These are phyloP conservation scores for Botrytis tulipae DNA, from an alignment of 2,329 filamentous ascomycete genomes.

Conservation along the genomic window DNA sequence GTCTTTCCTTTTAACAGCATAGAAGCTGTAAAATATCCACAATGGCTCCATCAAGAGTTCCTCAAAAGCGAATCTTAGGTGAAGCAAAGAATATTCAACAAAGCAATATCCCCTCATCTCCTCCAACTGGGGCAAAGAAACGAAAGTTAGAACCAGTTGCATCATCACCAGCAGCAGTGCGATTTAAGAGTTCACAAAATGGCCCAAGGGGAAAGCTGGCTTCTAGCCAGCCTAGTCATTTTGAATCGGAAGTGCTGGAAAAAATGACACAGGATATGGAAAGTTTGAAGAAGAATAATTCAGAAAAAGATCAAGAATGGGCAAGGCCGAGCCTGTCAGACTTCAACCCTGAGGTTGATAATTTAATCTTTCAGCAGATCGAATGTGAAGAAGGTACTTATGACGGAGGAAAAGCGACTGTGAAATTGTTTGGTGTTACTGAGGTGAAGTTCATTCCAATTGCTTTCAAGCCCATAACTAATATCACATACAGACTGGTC, in stretches of 20 bases:
- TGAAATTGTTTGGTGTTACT: conserved; percentile 94
- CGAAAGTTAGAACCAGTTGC: conserved; percentile 67
- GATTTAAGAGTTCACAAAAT: conserved; percentile 63
- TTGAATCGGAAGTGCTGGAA: conserved; percentile 91
- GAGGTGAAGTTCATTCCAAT: conserved; percentile 49
- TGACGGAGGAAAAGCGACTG: conserved; percentile 69
- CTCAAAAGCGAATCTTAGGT: conserved; percentile 71
- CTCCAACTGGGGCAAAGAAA: conserved; percentile 62
- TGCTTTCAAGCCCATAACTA: conserved; percentile 21
- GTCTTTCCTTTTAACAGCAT: background rate
- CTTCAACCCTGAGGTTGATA: conserved; percentile 64
- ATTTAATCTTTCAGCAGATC: conserved; percentile 90
- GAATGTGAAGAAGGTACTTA: conserved; percentile 89
- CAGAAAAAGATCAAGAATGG: conserved; percentile 94
- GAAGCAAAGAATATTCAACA: conserved; percentile 64
- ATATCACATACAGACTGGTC: conserved; percentile 53
- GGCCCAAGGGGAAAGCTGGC: conserved; percentile 59
- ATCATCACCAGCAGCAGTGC: conserved; percentile 54
- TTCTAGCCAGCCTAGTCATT: conserved; percentile 79
- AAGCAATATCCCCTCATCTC: conserved; percentile 50
- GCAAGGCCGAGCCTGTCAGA: conserved; percentile 60
- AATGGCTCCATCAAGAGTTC: conserved; percentile 46
- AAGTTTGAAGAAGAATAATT: conserved; percentile 79
- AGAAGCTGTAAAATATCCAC: conserved; percentile 21
- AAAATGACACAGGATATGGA: conserved; percentile 93